Percentiles rank a stretch among this genome's conserved stretches.
Evolutionary conservation across 495 filamentous ascomycete species (phyloP).

Genomic region (Xylona heveae): DNA sequence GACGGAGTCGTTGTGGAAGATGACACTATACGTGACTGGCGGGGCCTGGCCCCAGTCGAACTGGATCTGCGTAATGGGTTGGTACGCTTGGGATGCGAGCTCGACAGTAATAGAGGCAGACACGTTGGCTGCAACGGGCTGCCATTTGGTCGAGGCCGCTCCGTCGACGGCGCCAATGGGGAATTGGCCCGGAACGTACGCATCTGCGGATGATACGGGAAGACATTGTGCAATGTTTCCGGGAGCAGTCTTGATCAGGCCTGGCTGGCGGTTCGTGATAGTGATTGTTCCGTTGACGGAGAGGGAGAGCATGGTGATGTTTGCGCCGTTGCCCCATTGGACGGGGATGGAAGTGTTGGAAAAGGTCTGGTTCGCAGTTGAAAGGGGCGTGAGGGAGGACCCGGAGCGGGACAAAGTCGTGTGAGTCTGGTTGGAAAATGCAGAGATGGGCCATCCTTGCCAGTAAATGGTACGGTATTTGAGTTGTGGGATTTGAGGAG

Average conservation of each 20-base stretch:
- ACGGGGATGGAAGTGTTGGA: slow-evolving; percentile 29
- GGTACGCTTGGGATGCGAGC: slow-evolving; percentile 13
- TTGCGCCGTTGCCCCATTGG: slow-evolving; percentile 19
- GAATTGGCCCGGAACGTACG: slow-evolving; percentile 46
- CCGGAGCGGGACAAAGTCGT: slow-evolving; percentile 32
- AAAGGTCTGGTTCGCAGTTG: slow-evolving; percentile 19
- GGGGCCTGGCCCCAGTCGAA: slow-evolving; percentile 50
- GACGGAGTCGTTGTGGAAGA: slow-evolving; percentile 25
- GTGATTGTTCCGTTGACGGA: slow-evolving; percentile 27
- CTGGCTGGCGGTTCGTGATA: slow-evolving; percentile 34
- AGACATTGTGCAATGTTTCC: slow-evolving; percentile 51
- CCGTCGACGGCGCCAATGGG: slow-evolving; percentile 51
- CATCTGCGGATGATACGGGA: slow-evolving; percentile 23
- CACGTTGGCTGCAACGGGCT: slow-evolving; percentile 28
- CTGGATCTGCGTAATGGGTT: slow-evolving; percentile 27
- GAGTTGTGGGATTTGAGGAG: slow-evolving; percentile 38
- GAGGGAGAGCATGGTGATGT: slow-evolving; percentile 21
- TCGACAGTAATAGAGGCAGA: slow-evolving; percentile 27
- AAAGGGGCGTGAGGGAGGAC: slow-evolving; percentile 18
- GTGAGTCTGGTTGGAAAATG: slow-evolving; percentile 40
- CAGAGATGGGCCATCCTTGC: slow-evolving; percentile 41
- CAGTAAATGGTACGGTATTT: slow-evolving; percentile 49
- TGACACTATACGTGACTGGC: slow-evolving; percentile 30
- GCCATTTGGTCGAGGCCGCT: slow-evolving; percentile 49
- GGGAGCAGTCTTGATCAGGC: slow-evolving; percentile 18